Conservation (phyloP, 2,329 filamentous ascomycete species). For the Colletotrichum acutatum region DNA sequence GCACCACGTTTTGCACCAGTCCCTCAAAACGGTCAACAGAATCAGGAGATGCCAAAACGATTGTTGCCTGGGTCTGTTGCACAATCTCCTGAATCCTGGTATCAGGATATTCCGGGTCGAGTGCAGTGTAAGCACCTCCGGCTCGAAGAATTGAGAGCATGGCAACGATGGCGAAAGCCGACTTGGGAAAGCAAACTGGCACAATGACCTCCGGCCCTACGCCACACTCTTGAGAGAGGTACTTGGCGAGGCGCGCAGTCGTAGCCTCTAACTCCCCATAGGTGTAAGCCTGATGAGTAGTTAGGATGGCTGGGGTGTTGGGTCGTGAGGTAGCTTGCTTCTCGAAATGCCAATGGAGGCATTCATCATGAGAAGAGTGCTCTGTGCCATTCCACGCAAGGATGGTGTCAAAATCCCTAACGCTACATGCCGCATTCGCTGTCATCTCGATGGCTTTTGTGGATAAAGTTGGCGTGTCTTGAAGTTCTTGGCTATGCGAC, state of each 20-base stretch:
- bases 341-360: neutral
- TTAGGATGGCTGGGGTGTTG: neutral
- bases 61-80: slow-evolving; percentile 9
- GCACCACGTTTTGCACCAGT: neutral
- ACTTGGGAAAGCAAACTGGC: neutral
- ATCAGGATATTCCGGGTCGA: slow-evolving; percentile 19
- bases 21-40: too few relatives aligned
- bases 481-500: neutral
- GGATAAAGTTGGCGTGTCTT: neutral
- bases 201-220: neutral
- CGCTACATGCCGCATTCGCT: too few relatives aligned
- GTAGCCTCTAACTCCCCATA: neutral
- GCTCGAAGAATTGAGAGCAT: neutral
- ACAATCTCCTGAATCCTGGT: slow-evolving; percentile 28
- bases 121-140: slow-evolving; percentile 9
- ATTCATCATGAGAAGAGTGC: neutral
- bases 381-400: neutral
- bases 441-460: neutral
- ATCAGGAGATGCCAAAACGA: neutral
- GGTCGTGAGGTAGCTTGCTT: neutral
- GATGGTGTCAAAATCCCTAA: neutral
- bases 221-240: neutral
- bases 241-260: neutral
- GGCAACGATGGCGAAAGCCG: neutral
- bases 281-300: neutral